phyloP scores from a whole-genome alignment of 2,329 filamentous ascomycete species.

The Metarhizium rileyi region DNA sequence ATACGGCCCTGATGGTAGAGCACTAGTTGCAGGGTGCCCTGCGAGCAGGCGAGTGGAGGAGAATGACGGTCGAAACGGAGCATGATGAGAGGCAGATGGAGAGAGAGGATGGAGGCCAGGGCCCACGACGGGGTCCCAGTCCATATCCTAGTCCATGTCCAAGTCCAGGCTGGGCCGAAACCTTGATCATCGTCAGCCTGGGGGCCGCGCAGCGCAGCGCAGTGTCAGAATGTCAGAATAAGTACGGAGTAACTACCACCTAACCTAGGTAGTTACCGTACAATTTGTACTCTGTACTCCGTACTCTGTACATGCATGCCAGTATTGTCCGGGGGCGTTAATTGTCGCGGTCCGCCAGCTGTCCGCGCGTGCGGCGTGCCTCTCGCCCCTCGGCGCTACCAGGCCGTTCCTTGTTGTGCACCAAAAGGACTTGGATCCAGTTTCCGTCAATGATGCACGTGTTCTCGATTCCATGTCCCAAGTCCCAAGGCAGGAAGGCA shows the following conservation, averaged over 20 bases:
- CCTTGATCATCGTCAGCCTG: neutral
- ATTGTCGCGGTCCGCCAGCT: too few relatives aligned
- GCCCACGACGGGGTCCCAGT: neutral
- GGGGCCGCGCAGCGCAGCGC: too few relatives aligned
- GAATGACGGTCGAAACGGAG: neutral
- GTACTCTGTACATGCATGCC: too few relatives aligned
- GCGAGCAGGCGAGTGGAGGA: neutral
- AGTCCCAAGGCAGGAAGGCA: too few relatives aligned
- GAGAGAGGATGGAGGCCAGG: neutral
- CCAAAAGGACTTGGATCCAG: too few relatives aligned
- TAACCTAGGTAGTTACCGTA: neutral
- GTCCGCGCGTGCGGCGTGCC: neutral
- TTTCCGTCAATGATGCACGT: neutral
- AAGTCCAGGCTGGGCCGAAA: neutral
- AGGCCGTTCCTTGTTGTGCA: neutral
- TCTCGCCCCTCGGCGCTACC: neutral
- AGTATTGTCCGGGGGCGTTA: too few relatives aligned
- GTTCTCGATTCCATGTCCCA: too few relatives aligned
- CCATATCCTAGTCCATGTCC: neutral
- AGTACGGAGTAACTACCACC: too few relatives aligned
- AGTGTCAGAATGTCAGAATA: too few relatives aligned
- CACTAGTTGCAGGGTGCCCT: neutral
- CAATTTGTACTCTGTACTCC: too few relatives aligned
- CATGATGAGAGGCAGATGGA: too few relatives aligned
- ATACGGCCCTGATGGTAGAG: too few relatives aligned